Conservation (phyloP, 257 asterid species). For the Lycium ferocissimum region DNA sequence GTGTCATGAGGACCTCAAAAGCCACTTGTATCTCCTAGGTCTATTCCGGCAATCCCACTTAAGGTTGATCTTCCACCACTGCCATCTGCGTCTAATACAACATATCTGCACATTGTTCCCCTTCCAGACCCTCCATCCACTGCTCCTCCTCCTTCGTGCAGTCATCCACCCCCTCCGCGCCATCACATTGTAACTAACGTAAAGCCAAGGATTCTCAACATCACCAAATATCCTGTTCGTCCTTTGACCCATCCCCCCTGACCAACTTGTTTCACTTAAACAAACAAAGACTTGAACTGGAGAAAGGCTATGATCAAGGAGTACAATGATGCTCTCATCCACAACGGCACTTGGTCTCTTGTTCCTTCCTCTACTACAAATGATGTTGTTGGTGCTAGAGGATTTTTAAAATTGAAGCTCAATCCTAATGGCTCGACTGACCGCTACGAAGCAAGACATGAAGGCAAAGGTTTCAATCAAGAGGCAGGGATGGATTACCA, state of each 20-base stretch:
- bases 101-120: neutral
- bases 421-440: neutral
- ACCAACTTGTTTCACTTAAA: too few relatives aligned
- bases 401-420: neutral
- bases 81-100: neutral
- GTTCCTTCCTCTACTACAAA: neutral
- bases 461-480: neutral
- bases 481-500: neutral
- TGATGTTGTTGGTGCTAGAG: neutral
- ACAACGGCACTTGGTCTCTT: too few relatives aligned
- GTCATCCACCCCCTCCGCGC: neutral
- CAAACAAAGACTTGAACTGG: neutral
- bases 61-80: too few relatives aligned
- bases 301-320: neutral
- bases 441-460: neutral
- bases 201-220: too few relatives aligned
- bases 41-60: neutral
- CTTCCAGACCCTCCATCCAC: neutral
- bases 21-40: neutral
- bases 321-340: neutral
- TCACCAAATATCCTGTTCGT: too few relatives aligned
- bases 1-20: neutral
- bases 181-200: too few relatives aligned
- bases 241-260: too few relatives aligned
- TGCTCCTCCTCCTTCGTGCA: neutral